Base-by-base conservation (phyloP, 1,139 yeast species). In the Yarrowia galli region DNA sequence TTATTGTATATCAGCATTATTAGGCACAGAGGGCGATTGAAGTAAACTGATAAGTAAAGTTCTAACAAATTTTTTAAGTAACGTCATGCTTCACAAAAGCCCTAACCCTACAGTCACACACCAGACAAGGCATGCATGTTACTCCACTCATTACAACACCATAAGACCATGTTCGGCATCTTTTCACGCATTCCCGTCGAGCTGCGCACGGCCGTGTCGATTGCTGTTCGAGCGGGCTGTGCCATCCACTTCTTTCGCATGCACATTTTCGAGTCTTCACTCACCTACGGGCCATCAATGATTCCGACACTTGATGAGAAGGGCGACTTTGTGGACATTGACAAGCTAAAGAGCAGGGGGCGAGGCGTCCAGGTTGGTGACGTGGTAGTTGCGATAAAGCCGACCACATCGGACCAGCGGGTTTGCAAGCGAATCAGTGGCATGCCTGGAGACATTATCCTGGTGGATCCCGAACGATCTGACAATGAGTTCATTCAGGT, bases 391-490 rank as follows among this genome's bases (percentile, higher is more conserved):
- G 96, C 97, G 0, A 80, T 85, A 45, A 95, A 96, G 76, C 99
- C 99, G 0, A 91, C 96, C 2, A 96, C 91, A 72, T 97, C 97
- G 0, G 83, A 83, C 23, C 92, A 89, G 74, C 81, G 96, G 68
- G 97, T 95, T 3, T 95, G 98, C 75, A 95, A 95, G 76, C 82
- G 99, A 69, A 88, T 95, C 48, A 89, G 97, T 0, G 99, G 98
- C 0, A 89, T 93, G 97, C 97, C 98, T 0, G 98, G 98, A 0
- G 98, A 93, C 79, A 75, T 87, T 18, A 85, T 93, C 3, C 78
- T 89, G 69, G 83, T 92, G 2, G 98, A 93, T 76, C 98, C 98
- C 12, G 70, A 69, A 2, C 72, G 73, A 2, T 71, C 72, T 23
- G 71, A 68, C 51, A 86, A 92, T 49, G 81, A 85, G 69, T 84